A percentile compares a stretch with the other conserved stretches of the same genome.
These are phyloP conservation scores for Aspergillus versicolor DNA, from an alignment of 2,329 filamentous ascomycete species.

Conservation along the genomic window DNA sequence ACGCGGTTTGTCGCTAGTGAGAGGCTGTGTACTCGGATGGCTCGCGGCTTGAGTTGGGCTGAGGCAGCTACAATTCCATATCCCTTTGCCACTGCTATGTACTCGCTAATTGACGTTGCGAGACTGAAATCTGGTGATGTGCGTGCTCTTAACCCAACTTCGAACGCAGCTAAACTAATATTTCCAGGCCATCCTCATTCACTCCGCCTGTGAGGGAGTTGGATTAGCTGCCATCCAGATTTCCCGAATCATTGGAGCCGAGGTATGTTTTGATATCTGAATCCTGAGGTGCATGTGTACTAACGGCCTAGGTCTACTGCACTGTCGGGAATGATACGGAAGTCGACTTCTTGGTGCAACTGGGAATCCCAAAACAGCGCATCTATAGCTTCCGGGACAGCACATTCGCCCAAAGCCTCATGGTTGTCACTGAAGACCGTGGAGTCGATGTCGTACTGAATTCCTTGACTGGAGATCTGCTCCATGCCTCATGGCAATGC, in stretches of 20 bases:
- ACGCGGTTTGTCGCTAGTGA: background rate
- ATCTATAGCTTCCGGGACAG: background rate
- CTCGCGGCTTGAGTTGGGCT: background rate
- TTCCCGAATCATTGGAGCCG: slow-evolving; percentile 4
- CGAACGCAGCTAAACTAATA: background rate
- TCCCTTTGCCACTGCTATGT: slow-evolving; percentile 9
- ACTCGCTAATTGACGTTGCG: slow-evolving; percentile 9
- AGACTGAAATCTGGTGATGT: slow-evolving; percentile 8
- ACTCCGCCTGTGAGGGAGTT: slow-evolving; percentile 5
- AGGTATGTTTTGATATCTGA: background rate
- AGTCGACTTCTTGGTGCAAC: background rate
- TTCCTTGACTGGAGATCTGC: background rate
- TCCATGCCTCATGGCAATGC: slow-evolving; percentile 1
- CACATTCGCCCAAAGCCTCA: background rate
- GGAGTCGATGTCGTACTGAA: slow-evolving; percentile 5
- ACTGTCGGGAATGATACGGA: background rate
- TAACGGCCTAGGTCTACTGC: background rate
- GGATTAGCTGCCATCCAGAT: slow-evolving; percentile 13
- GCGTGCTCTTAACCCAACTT: background rate
- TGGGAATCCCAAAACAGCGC: background rate
- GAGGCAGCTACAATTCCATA: slow-evolving; percentile 8
- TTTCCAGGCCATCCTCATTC: slow-evolving; percentile 10
- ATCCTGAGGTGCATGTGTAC: background rate
- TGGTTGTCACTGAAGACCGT: background rate
- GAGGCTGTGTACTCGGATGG: slow-evolving; percentile 7